Evolutionary conservation across 345 rosid genomes (phyloP), one percentile per base, ranked within the genome.

Genomic region (Euphorbia tirucalli): DNA sequence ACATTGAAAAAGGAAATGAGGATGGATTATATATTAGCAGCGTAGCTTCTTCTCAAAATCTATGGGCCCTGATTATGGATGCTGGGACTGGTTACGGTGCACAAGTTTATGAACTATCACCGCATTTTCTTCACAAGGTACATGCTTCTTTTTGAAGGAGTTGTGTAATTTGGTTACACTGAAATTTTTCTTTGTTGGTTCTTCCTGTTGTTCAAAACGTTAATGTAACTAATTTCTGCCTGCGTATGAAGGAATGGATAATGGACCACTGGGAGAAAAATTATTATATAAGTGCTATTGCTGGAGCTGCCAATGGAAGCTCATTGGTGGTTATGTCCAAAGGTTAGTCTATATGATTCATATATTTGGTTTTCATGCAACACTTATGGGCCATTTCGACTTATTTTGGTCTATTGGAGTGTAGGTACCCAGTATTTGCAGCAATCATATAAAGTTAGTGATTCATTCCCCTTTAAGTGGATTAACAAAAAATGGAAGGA

Each of bases 241-340:
- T 70, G 55, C 70, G 46, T 69, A 22, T 80, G 71, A 71, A 95
- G 98, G 99, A 95, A 65, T 95, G 99, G 99, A 95, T 95, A 71
- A 95, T 95, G 99, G 99, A 90, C 72, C 94, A 92, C 61, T 95
- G 99, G 99, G 99, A 92, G 81, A 92, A 92, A 80, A 92, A 87
- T 74, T 95, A 84, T 78, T 95, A 95, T 81, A 95, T 95, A 68
- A 95, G 91, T 69, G 85, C 96, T 63, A 83, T 95, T 72, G 99
- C 99, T 79, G 99, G 98, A 74, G 88, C 98, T 65, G 83, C 57
- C 79, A 89, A 85, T 75, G 99, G 99, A 75, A 85, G 94, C 82
- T 90, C 99, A 41, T 85, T 95, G 74, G 97, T 95, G 30, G 99
- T 95, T 49, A 95, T 95, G 99, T 95, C 99, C 52, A 95, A 95